Conservation (phyloP, 2,329 filamentous ascomycete species). For the Raffaelea ambrosiae region DNA sequence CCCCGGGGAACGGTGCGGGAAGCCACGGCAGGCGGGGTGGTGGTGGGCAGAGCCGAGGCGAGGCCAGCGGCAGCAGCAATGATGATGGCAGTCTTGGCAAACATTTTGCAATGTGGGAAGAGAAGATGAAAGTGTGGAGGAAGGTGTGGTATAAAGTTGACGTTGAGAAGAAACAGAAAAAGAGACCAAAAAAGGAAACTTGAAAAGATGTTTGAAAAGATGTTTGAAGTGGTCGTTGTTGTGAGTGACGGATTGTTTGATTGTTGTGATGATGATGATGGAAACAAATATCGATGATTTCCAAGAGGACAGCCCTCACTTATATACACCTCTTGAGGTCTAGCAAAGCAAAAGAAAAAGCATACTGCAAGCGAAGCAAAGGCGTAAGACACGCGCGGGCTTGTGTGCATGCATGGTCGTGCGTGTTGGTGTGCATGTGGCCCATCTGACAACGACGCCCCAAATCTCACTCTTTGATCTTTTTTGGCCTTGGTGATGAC, state of each 20-base stretch:
- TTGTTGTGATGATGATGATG: conserved; percentile 4
- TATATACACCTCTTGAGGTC: too few relatives aligned
- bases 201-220: conserved; percentile 1
- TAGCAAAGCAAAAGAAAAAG: too few relatives aligned
- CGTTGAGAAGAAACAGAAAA: background rate
- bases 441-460: too few relatives aligned
- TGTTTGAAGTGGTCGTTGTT: background rate
- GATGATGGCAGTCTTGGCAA: conserved; percentile 6
- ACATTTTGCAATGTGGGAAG: conserved; percentile 11
- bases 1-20: conserved; percentile 26
- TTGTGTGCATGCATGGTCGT: too few relatives aligned
- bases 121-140: background rate
- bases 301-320: too few relatives aligned
- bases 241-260: background rate
- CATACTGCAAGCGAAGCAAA: too few relatives aligned
- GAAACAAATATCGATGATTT: background rate
- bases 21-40: conserved; percentile 13
- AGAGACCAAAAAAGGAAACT: background rate
- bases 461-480: too few relatives aligned
- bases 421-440: too few relatives aligned
- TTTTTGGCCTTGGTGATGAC: too few relatives aligned
- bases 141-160: too few relatives aligned
- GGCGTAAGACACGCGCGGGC: too few relatives aligned
- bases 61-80: conserved; percentile 19
- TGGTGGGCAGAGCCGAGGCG: conserved; percentile 22